phyloP scores from a whole-genome alignment of 164 flowering plant species.

The Umbellularia californica region DNA sequence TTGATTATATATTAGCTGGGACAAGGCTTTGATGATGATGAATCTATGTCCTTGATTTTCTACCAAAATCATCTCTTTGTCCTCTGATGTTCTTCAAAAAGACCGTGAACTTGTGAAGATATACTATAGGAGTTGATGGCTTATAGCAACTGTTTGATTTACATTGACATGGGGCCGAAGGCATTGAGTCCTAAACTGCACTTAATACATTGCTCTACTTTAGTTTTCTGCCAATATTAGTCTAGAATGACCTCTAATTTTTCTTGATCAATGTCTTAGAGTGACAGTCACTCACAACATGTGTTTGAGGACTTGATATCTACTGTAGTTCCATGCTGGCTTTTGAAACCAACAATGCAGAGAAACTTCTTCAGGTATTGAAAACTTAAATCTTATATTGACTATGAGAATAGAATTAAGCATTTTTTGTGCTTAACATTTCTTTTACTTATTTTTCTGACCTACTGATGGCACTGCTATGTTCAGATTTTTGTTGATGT shows the following conservation, averaged over 20 bases:
- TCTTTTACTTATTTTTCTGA: background rate
- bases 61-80: too few relatives aligned
- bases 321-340: constrained; percentile 76
- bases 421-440: background rate
- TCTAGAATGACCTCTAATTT: background rate
- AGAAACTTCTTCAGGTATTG: constrained; percentile 66
- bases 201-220: background rate
- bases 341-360: constrained; percentile 38
- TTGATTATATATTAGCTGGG: too few relatives aligned
- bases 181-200: background rate
- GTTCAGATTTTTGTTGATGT: constrained; percentile 64
- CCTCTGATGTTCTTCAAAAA: too few relatives aligned
- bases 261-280: constrained; percentile 28
- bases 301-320: constrained; percentile 79
- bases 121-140: too few relatives aligned
- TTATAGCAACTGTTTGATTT: background rate
- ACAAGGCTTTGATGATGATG: too few relatives aligned
- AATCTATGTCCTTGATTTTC: too few relatives aligned
- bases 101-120: too few relatives aligned
- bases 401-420: background rate
- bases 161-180: background rate
- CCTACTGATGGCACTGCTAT: background rate
- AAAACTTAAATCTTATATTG: background rate
- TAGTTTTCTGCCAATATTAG: background rate
- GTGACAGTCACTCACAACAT: constrained; percentile 59